Percentiles rank a stretch among this genome's conserved stretches.
phyloP scores from a whole-genome alignment of 495 filamentous ascomycete species.

The Beverwykella pulmonaria region DNA sequence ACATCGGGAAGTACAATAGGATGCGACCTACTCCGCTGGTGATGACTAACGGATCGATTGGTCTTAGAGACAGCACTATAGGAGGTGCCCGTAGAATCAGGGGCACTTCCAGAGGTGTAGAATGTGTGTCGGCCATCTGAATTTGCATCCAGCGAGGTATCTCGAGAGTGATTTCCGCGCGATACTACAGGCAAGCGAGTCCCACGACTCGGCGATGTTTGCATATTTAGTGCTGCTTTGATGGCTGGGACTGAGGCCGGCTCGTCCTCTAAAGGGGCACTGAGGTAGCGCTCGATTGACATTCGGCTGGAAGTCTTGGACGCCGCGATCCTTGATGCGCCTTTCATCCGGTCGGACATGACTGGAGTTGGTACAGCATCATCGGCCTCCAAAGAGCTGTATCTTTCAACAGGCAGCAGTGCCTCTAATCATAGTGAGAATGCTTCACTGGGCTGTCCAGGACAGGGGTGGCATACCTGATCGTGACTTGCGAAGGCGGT shows the following conservation, averaged over 20 bases:
- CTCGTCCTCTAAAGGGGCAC: constrained; percentile 30
- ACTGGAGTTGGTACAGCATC: not conserved
- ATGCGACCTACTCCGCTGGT: constrained; percentile 7
- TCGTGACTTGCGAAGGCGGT: constrained; percentile 16
- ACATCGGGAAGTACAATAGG: constrained; percentile 2
- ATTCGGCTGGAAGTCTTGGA: constrained; percentile 29
- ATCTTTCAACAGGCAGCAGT: constrained; percentile 3
- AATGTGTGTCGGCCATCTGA: constrained; percentile 28
- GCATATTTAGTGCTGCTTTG: constrained; percentile 22
- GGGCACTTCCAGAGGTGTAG: constrained; percentile 27
- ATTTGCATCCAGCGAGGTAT: constrained; percentile 26
- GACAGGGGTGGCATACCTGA: constrained; percentile 8
- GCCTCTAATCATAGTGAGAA: constrained; percentile 7
- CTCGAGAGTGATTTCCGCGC: constrained; percentile 18
- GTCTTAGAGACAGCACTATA: constrained; percentile 23
- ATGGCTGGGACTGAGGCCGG: constrained; percentile 33
- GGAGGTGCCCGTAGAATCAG: constrained; percentile 26
- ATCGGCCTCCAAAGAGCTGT: constrained; percentile 12
- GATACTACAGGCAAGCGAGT: not conserved
- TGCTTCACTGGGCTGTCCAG: too few species aligned
- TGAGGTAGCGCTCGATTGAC: constrained; percentile 33
- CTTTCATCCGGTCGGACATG: not conserved
- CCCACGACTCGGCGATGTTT: not conserved
- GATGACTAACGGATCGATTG: constrained; percentile 7
- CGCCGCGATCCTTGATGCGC: constrained; percentile 16